Base-by-base conservation (phyloP, 192 early-diverging fungal genomes). In the Bifiguratus adelaidae region DNA sequence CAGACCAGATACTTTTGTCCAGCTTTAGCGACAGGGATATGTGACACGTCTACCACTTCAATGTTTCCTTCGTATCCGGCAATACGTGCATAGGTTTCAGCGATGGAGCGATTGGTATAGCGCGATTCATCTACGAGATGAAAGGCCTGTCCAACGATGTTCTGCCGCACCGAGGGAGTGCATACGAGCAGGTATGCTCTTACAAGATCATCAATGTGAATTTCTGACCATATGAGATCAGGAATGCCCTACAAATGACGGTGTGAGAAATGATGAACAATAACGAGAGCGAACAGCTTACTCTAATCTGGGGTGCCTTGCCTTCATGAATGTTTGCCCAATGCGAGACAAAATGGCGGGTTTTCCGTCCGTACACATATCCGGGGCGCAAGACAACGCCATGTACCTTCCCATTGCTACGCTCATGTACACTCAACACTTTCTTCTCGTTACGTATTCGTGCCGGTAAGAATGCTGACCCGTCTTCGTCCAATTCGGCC, bases 131-230 rank as follows among this genome's bases (percentile, higher is more conserved):
- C 37, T 1, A 21, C 37, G 13, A 40, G 22, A 1, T 40, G 0
- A 21, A 40, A 40, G 15, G 37, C 37, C 37, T 40, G 37, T 15
- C 37, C 13, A 15, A 0, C 37, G 22, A 40, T 40, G 37, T 0
- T 21, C 1, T 6, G 1, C 18, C 5, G 16, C 0, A 5, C 4
- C 1, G 37, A 15, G n/a, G n/a, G n/a, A 5, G 1, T 5, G 0
- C 18, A 15, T 15, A 40, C 1, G 0, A 1, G 37, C 18, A 40
- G 37, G 13, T 61, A 61, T 11, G 40, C 47, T 1, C 48, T 50
- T 0, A 53, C 64, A 5, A 49, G 32, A 38, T 66, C 64, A 36
- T 66, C 58, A 22, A 66, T 41, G 19, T 66, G 64, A 28, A 61
- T 37, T 19, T 60, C 26, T 25, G 22, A 7, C 33, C 51, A 27